Evolutionary conservation across 2,329 filamentous ascomycete species (phyloP).

Genomic region (Ophiostoma ips): DNA sequence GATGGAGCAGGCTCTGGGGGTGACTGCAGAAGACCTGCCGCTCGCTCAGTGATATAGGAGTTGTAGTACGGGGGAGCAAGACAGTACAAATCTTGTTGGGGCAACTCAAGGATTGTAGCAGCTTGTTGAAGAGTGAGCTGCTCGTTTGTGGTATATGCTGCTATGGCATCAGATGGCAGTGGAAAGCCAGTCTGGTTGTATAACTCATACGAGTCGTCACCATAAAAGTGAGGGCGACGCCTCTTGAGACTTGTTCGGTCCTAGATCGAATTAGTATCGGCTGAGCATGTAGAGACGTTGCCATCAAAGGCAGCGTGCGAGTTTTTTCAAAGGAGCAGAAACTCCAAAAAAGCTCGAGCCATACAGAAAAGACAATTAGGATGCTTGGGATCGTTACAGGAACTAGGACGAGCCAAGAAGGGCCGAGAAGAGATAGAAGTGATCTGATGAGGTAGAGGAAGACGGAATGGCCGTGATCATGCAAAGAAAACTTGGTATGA

Average conservation of each 20-base stretch:
- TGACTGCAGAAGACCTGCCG: neutral
- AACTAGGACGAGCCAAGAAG: too few relatives aligned
- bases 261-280: neutral
- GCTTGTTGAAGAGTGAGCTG: constrained; percentile 16
- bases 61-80: constrained; percentile 10
- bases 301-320: too few relatives aligned
- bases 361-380: too few relatives aligned
- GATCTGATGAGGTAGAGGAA: neutral
- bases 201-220: constrained; percentile 15
- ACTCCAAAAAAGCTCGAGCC: neutral
- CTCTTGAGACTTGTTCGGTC: constrained; percentile 26
- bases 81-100: constrained; percentile 13
- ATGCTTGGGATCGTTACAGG: too few relatives aligned
- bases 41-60: constrained; percentile 16
- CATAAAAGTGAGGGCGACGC: constrained; percentile 28
- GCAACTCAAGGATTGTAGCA: constrained; percentile 10
- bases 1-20: neutral
- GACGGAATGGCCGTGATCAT: neutral
- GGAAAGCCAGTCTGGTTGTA: neutral
- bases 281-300: too few relatives aligned
- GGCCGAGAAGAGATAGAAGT: neutral
- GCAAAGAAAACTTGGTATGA: too few relatives aligned
- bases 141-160: constrained; percentile 16
- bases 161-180: neutral
- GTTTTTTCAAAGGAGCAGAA: neutral